phyloP scores from a whole-genome alignment of 75 land plant genomes.

The Adiantum capillusveneris region DNA sequence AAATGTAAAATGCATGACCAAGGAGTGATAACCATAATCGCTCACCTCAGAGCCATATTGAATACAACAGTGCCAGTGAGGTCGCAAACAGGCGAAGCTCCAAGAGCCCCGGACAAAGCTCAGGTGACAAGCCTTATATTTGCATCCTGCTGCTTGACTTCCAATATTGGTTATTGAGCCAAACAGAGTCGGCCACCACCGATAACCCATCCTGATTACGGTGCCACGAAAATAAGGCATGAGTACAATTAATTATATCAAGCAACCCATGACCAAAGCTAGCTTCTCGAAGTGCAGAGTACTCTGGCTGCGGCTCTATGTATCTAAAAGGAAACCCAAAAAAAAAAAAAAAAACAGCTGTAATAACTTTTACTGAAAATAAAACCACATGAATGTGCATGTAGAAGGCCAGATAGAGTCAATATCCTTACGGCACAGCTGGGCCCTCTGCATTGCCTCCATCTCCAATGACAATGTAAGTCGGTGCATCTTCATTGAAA shows the following conservation, averaged over 20 bases:
- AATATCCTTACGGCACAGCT: too few relatives aligned
- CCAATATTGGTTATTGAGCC: conserved; percentile 13
- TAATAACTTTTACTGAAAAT: not conserved
- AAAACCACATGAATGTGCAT: not conserved
- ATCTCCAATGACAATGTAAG: conserved; percentile 71
- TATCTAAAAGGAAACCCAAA: not conserved
- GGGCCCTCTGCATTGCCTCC: conserved; percentile 87
- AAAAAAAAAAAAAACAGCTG: not conserved
- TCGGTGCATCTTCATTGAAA: conserved; percentile 45
- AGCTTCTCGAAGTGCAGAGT: conserved; percentile 28
- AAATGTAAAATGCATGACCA: too few relatives aligned
- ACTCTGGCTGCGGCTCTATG: conserved; percentile 20
- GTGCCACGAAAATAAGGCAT: conserved; percentile 23
- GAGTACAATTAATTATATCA: conserved; percentile 21
- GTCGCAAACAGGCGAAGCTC: too few relatives aligned
- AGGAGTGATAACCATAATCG: too few relatives aligned
- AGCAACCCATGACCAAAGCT: conserved; percentile 32
- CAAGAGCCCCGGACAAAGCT: too few relatives aligned
- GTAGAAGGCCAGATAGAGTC: not conserved
- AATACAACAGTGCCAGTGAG: too few relatives aligned
- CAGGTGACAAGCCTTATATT: too few relatives aligned
- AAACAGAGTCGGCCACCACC: conserved; percentile 11
- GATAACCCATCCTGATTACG: conserved; percentile 24
- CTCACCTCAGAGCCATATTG: too few relatives aligned
- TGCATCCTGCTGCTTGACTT: not conserved